phyloP scores from a whole-genome alignment of 805 yeast genomes.

The Saccharomycopsis olivae region DNA sequence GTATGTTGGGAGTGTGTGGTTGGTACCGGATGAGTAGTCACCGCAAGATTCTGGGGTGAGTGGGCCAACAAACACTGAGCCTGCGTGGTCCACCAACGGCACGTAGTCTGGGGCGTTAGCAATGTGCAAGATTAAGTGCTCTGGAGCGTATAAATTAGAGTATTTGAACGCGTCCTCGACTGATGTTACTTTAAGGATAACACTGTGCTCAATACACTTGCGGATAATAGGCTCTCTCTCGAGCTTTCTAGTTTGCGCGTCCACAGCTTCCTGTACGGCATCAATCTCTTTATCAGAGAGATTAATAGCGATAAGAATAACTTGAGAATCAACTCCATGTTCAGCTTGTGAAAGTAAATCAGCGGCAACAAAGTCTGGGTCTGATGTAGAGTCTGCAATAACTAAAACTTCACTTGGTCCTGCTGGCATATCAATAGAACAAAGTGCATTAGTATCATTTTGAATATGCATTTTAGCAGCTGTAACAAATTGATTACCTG shows the following conservation, averaged over 20 bases:
- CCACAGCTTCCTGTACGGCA: conserved; percentile 73
- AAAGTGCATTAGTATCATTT: conserved; percentile 88
- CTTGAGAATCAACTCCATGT: conserved; percentile 98
- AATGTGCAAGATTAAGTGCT: conserved; percentile 88
- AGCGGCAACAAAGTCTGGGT: conserved; percentile 94
- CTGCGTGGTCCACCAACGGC: conserved; percentile 77
- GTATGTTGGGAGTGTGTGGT: conserved; percentile 96
- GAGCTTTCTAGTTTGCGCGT: conserved; percentile 67
- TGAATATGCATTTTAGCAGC: conserved; percentile 98
- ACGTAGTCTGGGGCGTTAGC: conserved; percentile 69
- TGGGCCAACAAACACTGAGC: conserved; percentile 93
- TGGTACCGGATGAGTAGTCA: conserved; percentile 96
- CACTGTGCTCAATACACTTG: conserved; percentile 85
- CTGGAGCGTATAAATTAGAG: conserved; percentile 93
- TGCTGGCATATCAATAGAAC: conserved; percentile 99
- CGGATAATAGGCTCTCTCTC: conserved; percentile 93
- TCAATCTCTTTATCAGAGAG: conserved; percentile 49
- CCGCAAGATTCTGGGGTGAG: conserved; percentile 98
- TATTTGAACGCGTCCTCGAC: conserved; percentile 77
- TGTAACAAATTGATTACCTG: conserved; percentile 98
- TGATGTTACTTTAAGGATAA: conserved; percentile 56
- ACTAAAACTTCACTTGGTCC: conserved; percentile 98
- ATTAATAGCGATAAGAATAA: conserved; percentile 75
- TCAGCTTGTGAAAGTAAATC: conserved; percentile 97
- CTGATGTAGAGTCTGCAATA: conserved; percentile 80